phyloP scores from a whole-genome alignment of 495 filamentous ascomycete genomes.

The Penicillium macrosclerotiorum region DNA sequence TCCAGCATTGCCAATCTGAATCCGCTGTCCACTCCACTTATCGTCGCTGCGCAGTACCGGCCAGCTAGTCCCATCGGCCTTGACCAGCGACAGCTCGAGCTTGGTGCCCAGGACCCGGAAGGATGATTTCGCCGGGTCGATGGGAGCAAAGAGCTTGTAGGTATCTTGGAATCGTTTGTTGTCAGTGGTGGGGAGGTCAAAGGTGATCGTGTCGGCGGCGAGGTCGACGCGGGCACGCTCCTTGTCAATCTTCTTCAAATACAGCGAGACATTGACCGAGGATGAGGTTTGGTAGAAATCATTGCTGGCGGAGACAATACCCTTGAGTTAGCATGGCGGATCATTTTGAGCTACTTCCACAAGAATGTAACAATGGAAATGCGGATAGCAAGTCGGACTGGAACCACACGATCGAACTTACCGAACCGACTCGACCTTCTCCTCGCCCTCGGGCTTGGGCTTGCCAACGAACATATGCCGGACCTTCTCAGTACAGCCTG shows the following conservation, averaged over 20 bases:
- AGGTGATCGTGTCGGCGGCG: slow-evolving; percentile 51
- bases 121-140: slow-evolving; percentile 68
- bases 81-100: slow-evolving; percentile 79
- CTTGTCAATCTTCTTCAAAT: slow-evolving; percentile 96
- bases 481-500: slow-evolving; percentile 79
- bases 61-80: slow-evolving; percentile 83
- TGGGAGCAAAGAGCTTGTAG: slow-evolving; percentile 71
- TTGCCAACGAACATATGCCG: slow-evolving; percentile 86
- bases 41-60: slow-evolving; percentile 87
- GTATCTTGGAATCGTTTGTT: slow-evolving; percentile 76
- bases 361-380: too few species aligned
- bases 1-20: slow-evolving; percentile 79
- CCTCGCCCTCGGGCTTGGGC: slow-evolving; percentile 57
- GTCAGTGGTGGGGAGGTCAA: slow-evolving; percentile 84
- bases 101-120: slow-evolving; percentile 95
- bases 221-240: slow-evolving; percentile 69
- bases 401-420: too few species aligned
- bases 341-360: neutral
- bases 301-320: slow-evolving; percentile 46
- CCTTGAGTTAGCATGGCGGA: neutral
- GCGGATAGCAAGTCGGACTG: neutral
- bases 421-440: slow-evolving; percentile 67
- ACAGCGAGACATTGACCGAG: slow-evolving; percentile 85
- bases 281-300: slow-evolving; percentile 94
- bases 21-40: slow-evolving; percentile 70